Percentiles rank a stretch among this genome's conserved stretches.
These are phyloP conservation scores for Vicia villosa DNA, from an alignment of 306 rosid genomes.

Conservation along the genomic window DNA sequence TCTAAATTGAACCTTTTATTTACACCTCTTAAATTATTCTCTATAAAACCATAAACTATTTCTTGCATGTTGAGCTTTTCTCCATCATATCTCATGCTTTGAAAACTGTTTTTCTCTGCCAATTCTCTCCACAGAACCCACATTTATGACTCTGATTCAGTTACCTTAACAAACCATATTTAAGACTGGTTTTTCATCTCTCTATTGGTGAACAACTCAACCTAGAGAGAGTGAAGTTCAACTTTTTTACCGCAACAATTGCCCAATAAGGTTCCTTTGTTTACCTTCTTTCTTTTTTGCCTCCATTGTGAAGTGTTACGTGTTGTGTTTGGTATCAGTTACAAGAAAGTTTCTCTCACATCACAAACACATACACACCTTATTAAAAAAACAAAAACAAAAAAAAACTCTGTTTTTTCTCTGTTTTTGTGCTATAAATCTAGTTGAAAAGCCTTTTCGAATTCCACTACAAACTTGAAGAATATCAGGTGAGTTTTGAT, in stretches of 20 bases:
- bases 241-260: conserved; percentile 13
- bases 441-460: conserved; percentile 7
- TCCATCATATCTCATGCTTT: conserved; percentile 28
- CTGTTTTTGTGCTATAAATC: conserved; percentile 36
- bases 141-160: conserved; percentile 36
- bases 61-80: conserved; percentile 27
- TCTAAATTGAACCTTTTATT: conserved; percentile 17
- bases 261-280: conserved; percentile 41
- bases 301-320: conserved; percentile 21
- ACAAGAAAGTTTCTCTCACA: conserved; percentile 36
- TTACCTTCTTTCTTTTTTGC: conserved; percentile 19
- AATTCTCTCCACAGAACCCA: conserved; percentile 34
- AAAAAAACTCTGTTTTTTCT: conserved; percentile 26
- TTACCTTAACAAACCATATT: conserved; percentile 20
- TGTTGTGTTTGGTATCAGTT: conserved; percentile 17
- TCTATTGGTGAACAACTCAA: conserved; percentile 4
- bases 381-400: background rate
- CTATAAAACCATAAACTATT: background rate
- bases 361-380: conserved; percentile 23
- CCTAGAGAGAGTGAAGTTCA: conserved; percentile 1
- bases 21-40: conserved; percentile 23
- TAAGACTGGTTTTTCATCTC: conserved; percentile 1
- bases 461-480: conserved; percentile 30
- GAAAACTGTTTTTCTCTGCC: conserved; percentile 32
- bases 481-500: conserved; percentile 32